These are phyloP conservation scores for Teunomyces barrocoloradensis DNA, from an alignment of 805 yeast genomes.

Conservation along the genomic window DNA sequence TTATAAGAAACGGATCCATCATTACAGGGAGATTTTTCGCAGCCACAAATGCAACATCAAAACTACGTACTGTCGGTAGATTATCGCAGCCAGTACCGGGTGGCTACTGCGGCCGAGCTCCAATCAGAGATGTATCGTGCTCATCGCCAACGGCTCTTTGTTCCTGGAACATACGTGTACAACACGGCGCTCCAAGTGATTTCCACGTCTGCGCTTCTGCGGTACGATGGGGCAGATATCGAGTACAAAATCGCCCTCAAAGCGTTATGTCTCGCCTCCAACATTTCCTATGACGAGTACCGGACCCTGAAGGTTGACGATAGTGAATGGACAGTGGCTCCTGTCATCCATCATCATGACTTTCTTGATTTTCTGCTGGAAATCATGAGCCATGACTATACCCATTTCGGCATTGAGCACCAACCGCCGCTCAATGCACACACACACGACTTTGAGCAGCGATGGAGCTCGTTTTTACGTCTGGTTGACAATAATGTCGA, in stretches of 20 bases:
- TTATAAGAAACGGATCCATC: neutral
- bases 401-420: neutral
- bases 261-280: slow-evolving; percentile 1
- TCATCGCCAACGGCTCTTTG: neutral
- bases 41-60: slow-evolving; percentile 3
- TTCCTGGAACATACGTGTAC: neutral
- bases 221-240: slow-evolving; percentile 1
- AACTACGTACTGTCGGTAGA: neutral
- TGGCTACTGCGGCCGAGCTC: neutral
- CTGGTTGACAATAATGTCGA: neutral
- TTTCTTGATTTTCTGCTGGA: slow-evolving; percentile 13
- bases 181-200: neutral
- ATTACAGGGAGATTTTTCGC: neutral
- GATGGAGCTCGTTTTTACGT: neutral
- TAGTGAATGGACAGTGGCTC: neutral
- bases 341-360: slow-evolving; percentile 13
- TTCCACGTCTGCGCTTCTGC: neutral
- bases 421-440: neutral
- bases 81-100: neutral
- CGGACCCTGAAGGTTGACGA: neutral
- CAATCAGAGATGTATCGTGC: neutral
- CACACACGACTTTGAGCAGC: neutral
- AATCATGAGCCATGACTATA: neutral
- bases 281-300: slow-evolving; percentile 11
- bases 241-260: slow-evolving; percentile 10